Evolutionary conservation across 371 early-diverging fungal species (phyloP).

Genomic region (Dichotomocladium elegans): DNA sequence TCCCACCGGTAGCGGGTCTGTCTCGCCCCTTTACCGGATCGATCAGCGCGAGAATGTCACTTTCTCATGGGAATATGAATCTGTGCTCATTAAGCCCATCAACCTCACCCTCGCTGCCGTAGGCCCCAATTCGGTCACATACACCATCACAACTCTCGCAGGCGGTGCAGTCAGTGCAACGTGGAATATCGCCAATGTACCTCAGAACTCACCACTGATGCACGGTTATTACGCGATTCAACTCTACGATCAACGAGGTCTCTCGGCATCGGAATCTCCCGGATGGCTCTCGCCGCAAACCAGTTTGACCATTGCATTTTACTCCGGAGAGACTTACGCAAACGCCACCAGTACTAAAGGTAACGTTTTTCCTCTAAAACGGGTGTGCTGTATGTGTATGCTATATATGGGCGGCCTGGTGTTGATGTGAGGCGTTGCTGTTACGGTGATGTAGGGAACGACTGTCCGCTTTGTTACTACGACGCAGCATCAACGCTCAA

Average conservation of each 20-base stretch:
- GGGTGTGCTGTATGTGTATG: background rate
- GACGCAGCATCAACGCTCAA: conserved; percentile 27
- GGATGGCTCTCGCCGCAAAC: conserved; percentile 39
- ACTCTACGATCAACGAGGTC: conserved; percentile 46
- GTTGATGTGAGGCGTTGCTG: too few relatives aligned
- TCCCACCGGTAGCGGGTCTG: conserved; percentile 41
- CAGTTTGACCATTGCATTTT: conserved; percentile 36
- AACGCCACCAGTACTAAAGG: conserved; percentile 1
- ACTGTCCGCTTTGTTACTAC: conserved; percentile 43
- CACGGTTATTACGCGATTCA: conserved; percentile 41
- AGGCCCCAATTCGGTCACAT: conserved; percentile 29
- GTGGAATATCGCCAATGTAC: conserved; percentile 37
- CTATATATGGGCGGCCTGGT: too few relatives aligned
- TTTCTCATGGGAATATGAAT: conserved; percentile 36
- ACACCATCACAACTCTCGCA: conserved; percentile 33
- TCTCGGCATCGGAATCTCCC: conserved; percentile 25
- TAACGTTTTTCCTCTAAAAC: background rate
- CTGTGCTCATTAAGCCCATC: conserved; percentile 30
- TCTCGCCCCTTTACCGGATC: conserved; percentile 41
- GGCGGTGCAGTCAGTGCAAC: conserved; percentile 39
- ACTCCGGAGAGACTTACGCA: conserved; percentile 27
- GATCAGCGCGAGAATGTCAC: conserved; percentile 41
- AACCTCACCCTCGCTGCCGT: conserved; percentile 41
- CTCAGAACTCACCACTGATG: conserved; percentile 35
- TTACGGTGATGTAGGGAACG: conserved; percentile 16